Base-by-base conservation (phyloP, 2,329 filamentous ascomycete genomes). In the Penicillium aurantiogriseum region DNA sequence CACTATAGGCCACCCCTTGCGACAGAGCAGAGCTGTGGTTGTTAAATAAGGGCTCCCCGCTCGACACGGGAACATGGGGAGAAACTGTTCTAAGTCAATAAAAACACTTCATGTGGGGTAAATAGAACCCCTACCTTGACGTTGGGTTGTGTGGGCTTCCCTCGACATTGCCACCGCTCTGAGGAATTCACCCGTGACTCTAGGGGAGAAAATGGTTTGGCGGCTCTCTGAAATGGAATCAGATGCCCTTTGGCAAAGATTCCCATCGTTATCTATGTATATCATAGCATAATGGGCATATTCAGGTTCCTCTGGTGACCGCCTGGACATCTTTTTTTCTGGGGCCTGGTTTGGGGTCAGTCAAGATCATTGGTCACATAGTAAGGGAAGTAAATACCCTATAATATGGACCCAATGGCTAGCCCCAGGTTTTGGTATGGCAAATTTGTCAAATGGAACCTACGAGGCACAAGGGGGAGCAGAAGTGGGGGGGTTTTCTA, bases 281-380 rank as follows among this genome's bases (percentile, higher is more conserved):
- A 73, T 70, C 17, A 73, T 58, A 44, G 70, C 70, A 63, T 67
- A 73, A 53, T 73, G 70, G 8, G 63, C 56, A 51, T 62, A 70
- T 4, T 57, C 56, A 51, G 64, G 54, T 17, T 62, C 64, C 38
- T 65, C 63, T 38, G 59, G 59, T 44, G 66, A 57, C 49, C 62
- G 64, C 61, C 61, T 61, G 5, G 66, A 65, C 57, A 67, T 67
- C 19, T 56, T 60, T 29, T 29, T 35, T 59, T 56, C 40, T 48
- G 40, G 39, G 21, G 44, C 21, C 58, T 59, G 61, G 39, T 15
- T 29, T 59, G 50, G 23, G 33, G 59, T 59, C 65, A 67, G 54
- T 55, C 25, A 23, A 21, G 8, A 5, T 31, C 9, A 38, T 35
- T 29, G n/a, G 4, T n/a, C 31, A 44, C 11, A 39, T 6, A 17